Base-by-base conservation (phyloP, 2,329 filamentous ascomycete genomes). In the Diaporthe sp. region DNA sequence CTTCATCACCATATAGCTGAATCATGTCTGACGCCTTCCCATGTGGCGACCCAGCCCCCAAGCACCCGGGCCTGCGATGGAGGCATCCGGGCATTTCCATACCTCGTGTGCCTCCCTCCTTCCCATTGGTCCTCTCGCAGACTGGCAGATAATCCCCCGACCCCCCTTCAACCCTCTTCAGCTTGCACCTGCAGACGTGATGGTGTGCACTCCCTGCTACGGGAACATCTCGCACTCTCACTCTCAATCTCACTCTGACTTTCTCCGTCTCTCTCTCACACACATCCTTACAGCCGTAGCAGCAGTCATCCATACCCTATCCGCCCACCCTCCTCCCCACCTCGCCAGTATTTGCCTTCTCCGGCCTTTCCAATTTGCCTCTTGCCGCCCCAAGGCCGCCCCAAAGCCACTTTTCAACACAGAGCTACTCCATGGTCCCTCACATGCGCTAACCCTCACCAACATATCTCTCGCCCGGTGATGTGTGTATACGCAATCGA, bases 51-150 rank as follows among this genome's bases (percentile, higher is more conserved):
- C 64, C 30, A 22, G 12, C 54, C 25, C 58, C 55, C 12, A 10
- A 42, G 19, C 12, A 25, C 45, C 30, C 61, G n/a, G 61, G 30
- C 61, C 13, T 57, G 72, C 72, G 66, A 72, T 71, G 73, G 70
- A 70, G 67, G 50, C 47, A 64, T 15, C 70, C 45, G 45, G 57
- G 33, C 5, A 54, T 42, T 22, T 61, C 30, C 69, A 30, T 61
- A 35, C 19, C 40, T 60, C 55, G 30, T 60, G 54, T 50, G 42
- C 17, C 19, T 30, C 38, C 33, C 7, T 30, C 30, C n/a, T 25
- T 61, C 69, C 58, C n/a, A 72, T 72, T 72, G 55, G 69, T 28
- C 57, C 69, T 72, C 69, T 72, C 33, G 69, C 69, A 72, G n/a
- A 28, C 69, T 30, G 25, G 61, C 35, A 50, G 28, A 66, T 13